phyloP scores from a whole-genome alignment of 73 alveolate species.

The Blepharisma stoltei region DNA sequence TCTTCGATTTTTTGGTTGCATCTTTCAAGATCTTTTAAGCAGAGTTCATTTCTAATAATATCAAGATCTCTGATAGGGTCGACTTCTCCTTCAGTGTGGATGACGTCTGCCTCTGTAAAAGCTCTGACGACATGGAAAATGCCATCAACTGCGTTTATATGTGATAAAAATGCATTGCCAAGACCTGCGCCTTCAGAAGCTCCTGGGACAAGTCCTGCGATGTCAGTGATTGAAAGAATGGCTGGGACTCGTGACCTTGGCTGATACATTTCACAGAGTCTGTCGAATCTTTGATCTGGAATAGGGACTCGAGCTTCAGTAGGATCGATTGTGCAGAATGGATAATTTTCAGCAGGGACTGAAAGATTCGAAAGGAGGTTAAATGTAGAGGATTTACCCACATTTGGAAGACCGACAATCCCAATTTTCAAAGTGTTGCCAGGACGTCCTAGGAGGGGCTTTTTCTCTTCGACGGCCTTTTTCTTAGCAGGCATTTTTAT shows the following conservation, averaged over 20 bases:
- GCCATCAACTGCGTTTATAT: conserved; percentile 95
- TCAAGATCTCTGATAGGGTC: conserved; percentile 96
- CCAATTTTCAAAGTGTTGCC: conserved; percentile 95
- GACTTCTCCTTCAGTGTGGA: conserved; percentile 95
- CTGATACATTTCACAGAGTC: conserved; percentile 69
- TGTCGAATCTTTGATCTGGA: conserved; percentile 93
- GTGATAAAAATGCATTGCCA: conserved; percentile 96
- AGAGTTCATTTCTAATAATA: conserved; percentile 85
- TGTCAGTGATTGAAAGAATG: conserved; percentile 84
- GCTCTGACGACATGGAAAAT: conserved; percentile 95
- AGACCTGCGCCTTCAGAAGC: conserved; percentile 98
- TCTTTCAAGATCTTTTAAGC: conserved; percentile 83
- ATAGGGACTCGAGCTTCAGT: conserved; percentile 92
- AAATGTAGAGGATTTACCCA: conserved; percentile 95
- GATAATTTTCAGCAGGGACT: conserved; percentile 98
- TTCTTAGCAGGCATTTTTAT: conserved; percentile 86
- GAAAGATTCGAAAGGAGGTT: conserved; percentile 73
- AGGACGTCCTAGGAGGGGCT: conserved; percentile 90
- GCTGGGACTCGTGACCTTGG: conserved; percentile 93
- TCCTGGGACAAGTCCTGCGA: conserved; percentile 97
- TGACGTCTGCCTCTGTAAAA: conserved; percentile 88
- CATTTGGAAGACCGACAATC: conserved; percentile 98
- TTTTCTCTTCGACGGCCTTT: conserved; percentile 82
- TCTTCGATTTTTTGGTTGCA: conserved; percentile 71
- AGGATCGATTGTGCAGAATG: conserved; percentile 99